Base-by-base conservation (phyloP, 352 stramenopile genomes). In the Halophytophthora polymorphica region DNA sequence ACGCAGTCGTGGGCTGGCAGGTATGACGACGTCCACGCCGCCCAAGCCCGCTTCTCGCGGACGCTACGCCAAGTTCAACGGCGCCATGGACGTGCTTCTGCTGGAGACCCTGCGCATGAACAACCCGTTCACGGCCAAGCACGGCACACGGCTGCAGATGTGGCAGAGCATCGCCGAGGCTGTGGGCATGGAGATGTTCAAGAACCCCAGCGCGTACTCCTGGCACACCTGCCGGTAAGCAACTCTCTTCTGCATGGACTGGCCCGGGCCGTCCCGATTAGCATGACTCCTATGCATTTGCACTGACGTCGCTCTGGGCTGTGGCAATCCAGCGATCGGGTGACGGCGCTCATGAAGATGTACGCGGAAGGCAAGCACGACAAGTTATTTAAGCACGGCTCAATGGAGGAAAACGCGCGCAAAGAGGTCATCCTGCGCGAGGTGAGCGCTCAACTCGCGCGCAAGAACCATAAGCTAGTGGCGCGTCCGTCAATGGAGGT, bases 171-270 rank as follows among this genome's bases (percentile, higher is more conserved):
- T 93, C 21, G 83, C 83, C 2, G 67, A 83, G 53, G 68, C 66
- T 15, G 64, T 93, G 11, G 77, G 80, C 29, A 62, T 79, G 28
- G 64, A 69, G 45, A 51, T 87, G 23, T 81, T 78, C 35, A 78
- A 90, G 58, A 88, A 90, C 64, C 64, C 70, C 2, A 58, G 65
- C 14, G 75, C 77, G n/a, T 90, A 78, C 59, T 88, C 77, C 23
- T 93, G 83, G 80, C 80, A 93, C 58, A 90, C 82, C 17, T 93
- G 83, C 50, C 72, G 80, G 80, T 93, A 44, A 28, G 77, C 65
- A 18, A 28, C 17, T 23, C 3, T n/a, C 34, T 25, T 4, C 25
- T 31, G 25, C 25, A 19, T n/a, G n/a, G n/a, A n/a, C n/a, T n/a
- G n/a, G n/a, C n/a, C n/a, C n/a, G n/a, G n/a, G n/a, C n/a, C n/a